These are phyloP conservation scores for Botrytis squamosa DNA, from an alignment of 2,329 filamentous ascomycete genomes.

Conservation along the genomic window DNA sequence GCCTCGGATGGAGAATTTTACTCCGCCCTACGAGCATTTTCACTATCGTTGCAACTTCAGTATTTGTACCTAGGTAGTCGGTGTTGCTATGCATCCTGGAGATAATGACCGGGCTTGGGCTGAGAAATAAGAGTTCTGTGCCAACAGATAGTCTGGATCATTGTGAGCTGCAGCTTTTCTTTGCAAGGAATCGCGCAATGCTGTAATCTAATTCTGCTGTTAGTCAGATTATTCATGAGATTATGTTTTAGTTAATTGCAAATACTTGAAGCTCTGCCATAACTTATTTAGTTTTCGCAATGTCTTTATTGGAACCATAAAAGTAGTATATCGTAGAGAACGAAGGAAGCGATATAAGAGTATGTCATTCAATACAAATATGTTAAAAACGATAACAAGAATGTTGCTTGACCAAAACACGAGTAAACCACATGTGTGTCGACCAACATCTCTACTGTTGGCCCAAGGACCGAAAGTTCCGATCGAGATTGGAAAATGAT, in stretches of 20 bases:
- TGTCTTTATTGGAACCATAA: no score
- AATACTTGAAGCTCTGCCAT: neutral
- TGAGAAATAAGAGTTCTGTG: conserved; percentile 27
- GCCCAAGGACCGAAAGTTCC: neutral
- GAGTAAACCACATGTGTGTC: neutral
- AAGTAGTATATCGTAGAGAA: no score
- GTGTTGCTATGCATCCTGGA: conserved; percentile 29
- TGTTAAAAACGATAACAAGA: neutral
- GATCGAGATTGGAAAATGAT: neutral
- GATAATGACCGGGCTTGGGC: conserved; percentile 21
- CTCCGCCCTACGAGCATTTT: conserved; percentile 20
- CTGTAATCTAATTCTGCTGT: neutral
- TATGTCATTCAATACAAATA: neutral
- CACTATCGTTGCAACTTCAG: conserved; percentile 28
- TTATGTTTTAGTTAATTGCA: neutral
- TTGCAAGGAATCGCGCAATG: neutral
- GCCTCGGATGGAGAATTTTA: conserved; percentile 31
- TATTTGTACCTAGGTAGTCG: conserved; percentile 10
- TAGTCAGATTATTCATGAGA: neutral
- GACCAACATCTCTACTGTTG: neutral
- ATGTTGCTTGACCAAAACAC: neutral
- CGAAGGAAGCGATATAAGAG: no score
- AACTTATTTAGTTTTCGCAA: neutral
- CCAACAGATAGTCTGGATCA: no score
- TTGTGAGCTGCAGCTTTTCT: no score